Evolutionary conservation across 768 basidiomycete genomes (phyloP).

Genomic region (Pholiota molesta): DNA sequence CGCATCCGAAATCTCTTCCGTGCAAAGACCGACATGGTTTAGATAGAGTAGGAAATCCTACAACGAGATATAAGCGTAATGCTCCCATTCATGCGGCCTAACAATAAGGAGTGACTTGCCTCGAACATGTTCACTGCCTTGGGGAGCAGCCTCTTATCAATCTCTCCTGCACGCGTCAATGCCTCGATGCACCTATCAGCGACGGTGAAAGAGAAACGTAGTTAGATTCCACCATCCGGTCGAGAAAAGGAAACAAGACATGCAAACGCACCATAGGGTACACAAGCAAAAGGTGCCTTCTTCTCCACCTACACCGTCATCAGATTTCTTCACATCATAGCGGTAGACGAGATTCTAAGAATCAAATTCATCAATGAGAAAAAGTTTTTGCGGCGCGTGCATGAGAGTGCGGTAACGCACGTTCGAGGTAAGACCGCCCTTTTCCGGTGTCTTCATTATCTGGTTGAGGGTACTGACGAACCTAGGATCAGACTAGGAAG

Average conservation of each 20-base stretch:
- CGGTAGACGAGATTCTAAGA: constrained; percentile 81
- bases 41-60: constrained; percentile 81
- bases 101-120: constrained; percentile 42
- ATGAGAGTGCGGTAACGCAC: constrained; percentile 36
- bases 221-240: no score
- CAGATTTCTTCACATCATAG: constrained; percentile 83
- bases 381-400: neutral
- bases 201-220: no score
- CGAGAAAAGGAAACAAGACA: neutral
- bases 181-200: constrained; percentile 80
- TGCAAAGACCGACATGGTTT: constrained; percentile 87
- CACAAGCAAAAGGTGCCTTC: constrained; percentile 95
- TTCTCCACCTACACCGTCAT: constrained; percentile 95
- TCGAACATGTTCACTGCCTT: constrained; percentile 89
- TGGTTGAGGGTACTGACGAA: constrained; percentile 85
- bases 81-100: neutral
- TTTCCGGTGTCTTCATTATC: constrained; percentile 85
- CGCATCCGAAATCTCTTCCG: constrained; percentile 83
- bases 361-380: neutral
- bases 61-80: neutral
- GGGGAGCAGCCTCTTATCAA: constrained; percentile 64
- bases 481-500: constrained; percentile 75
- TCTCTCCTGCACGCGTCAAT: constrained; percentile 84
- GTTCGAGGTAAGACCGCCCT: constrained; percentile 90
- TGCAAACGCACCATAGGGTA: constrained; percentile 64